Evolutionary conservation across 768 basidiomycete genomes (phyloP).

Genomic region (Sarcodon sp.): DNA sequence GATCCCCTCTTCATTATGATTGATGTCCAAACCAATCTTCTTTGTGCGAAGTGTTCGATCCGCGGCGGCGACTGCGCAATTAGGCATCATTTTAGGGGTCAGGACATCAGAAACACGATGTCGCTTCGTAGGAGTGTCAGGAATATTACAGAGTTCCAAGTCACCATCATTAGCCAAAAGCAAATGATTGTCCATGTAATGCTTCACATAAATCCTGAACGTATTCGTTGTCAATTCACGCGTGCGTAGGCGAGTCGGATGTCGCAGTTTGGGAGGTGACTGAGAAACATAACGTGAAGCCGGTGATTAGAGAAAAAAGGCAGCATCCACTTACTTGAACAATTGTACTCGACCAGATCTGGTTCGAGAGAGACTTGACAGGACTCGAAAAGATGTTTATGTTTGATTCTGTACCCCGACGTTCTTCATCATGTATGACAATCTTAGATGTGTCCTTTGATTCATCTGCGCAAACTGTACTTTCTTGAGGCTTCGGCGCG

Average conservation of each 20-base stretch:
- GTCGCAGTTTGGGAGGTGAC: constrained; percentile 40
- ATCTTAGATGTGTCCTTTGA: too few species aligned
- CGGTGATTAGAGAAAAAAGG: too few species aligned
- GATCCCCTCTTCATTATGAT: constrained; percentile 5
- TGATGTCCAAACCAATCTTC: constrained; percentile 1
- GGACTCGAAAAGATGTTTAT: too few species aligned
- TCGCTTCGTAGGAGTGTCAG: constrained; percentile 26
- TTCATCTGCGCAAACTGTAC: too few species aligned
- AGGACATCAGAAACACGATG: constrained; percentile 4
- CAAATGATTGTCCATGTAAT: constrained; percentile 57
- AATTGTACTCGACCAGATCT: too few species aligned
- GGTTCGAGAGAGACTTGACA: too few species aligned
- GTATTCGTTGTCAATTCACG: constrained; percentile 58
- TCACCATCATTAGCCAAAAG: constrained; percentile 1
- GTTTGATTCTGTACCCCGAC: too few species aligned
- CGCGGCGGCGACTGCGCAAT: neutral
- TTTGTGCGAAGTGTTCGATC: neutral
- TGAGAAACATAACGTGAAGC: neutral
- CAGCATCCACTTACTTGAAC: too few species aligned
- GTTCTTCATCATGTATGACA: too few species aligned
- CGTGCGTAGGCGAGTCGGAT: constrained; percentile 57
- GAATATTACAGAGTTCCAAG: constrained; percentile 5
- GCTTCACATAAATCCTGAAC: constrained; percentile 66
- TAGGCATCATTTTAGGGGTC: constrained; percentile 16
- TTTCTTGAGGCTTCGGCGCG: neutral